Evolutionary conservation across 257 asterid species (phyloP).

Genomic region (Solanum ossicruentum): DNA sequence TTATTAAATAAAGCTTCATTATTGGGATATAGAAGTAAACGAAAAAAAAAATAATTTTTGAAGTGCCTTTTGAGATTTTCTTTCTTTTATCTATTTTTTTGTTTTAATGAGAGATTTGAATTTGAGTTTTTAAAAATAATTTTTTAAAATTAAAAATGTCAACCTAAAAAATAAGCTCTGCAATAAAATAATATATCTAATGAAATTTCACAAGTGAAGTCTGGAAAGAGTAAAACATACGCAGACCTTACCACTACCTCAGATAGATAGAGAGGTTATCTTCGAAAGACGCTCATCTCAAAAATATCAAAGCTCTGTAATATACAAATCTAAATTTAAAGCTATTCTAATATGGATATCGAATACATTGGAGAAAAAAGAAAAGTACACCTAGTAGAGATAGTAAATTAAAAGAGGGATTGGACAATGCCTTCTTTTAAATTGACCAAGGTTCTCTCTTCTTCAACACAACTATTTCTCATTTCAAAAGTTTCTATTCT

Average conservation of each 20-base stretch:
- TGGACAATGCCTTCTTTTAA: neutral
- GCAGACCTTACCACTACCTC: too few relatives aligned
- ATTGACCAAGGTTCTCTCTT: neutral
- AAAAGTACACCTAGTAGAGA: neutral
- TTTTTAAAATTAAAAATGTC: neutral
- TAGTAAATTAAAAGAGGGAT: neutral
- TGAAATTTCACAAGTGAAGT: too few relatives aligned
- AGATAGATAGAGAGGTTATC: too few relatives aligned
- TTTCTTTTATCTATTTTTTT: neutral
- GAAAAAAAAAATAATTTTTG: neutral
- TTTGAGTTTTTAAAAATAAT: neutral
- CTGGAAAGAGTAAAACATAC: too few relatives aligned
- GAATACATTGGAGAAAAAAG: neutral
- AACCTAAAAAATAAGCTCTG: accelerated
- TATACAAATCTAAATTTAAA: neutral
- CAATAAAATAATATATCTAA: neutral
- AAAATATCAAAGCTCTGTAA: accelerated
- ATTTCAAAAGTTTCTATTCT: neutral
- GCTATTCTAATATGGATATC: neutral
- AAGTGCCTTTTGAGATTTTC: neutral
- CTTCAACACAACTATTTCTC: neutral
- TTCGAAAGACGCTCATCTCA: accelerated
- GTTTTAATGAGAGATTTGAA: neutral
- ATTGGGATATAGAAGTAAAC: neutral
- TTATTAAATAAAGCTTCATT: neutral